A percentile compares a stretch with the other conserved stretches of the same genome.
These are phyloP conservation scores for Plectosphaerella plurivora DNA, from an alignment of 2,329 filamentous ascomycete species.

Conservation along the genomic window DNA sequence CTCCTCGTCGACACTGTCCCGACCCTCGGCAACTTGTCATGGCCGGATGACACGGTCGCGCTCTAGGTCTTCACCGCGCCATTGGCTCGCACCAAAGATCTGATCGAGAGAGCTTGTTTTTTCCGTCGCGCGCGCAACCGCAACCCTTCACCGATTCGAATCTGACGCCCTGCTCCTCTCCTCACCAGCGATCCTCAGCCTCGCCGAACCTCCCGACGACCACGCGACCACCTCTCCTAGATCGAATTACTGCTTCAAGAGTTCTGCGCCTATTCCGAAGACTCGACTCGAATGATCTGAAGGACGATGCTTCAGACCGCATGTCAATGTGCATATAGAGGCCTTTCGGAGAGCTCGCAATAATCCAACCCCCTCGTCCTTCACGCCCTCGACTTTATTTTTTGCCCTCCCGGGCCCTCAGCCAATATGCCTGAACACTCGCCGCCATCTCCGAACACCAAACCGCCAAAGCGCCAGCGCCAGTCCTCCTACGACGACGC, in stretches of 20 bases:
- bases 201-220: not conserved
- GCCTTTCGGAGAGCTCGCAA: not conserved
- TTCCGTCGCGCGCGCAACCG: too few relatives aligned
- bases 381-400: not conserved
- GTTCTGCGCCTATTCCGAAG: not conserved
- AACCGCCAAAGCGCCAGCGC: conserved; percentile 54
- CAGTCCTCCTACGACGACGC: conserved; percentile 46
- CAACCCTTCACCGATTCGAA: not conserved
- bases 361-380: not conserved
- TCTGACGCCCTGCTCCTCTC: not conserved
- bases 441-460: conserved; percentile 44
- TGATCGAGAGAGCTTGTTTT: too few relatives aligned
- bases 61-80: not conserved
- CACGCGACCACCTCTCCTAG: not conserved
- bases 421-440: conserved; percentile 38
- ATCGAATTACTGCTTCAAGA: not conserved
- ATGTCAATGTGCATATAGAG: not conserved
- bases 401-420: not conserved
- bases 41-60: not conserved
- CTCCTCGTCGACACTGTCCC: not conserved
- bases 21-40: not conserved
- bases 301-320: not conserved
- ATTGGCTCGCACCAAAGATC: not conserved
- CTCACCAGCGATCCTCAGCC: not conserved
- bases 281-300: not conserved